These are phyloP conservation scores for Annulohypoxylon stygium DNA, from an alignment of 495 filamentous ascomycete species.

Conservation along the genomic window DNA sequence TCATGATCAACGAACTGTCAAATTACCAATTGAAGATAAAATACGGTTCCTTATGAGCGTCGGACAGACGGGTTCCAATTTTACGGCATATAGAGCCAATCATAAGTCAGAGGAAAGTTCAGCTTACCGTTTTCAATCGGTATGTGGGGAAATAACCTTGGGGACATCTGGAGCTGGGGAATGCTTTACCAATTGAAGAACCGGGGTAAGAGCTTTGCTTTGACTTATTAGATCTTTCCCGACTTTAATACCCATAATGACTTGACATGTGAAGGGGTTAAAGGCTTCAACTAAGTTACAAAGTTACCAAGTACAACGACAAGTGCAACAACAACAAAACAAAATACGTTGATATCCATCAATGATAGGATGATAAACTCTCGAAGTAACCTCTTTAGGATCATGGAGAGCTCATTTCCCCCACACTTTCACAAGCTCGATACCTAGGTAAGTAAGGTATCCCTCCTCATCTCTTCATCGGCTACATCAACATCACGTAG, in stretches of 20 bases:
- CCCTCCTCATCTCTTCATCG: conserved; percentile 38
- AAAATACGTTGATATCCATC: not conserved
- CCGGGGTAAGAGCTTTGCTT: conserved; percentile 35
- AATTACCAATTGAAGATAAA: conserved; percentile 23
- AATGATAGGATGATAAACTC: not conserved
- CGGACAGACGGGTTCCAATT: conserved; percentile 36
- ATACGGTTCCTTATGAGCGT: conserved; percentile 44
- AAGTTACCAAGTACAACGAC: conserved; percentile 15
- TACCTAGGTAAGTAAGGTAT: conserved; percentile 32
- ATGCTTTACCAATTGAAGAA: conserved; percentile 24
- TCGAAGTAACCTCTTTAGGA: not conserved
- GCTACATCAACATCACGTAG: conserved; percentile 47
- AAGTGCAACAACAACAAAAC: conserved; percentile 12
- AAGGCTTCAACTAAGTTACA: not conserved
- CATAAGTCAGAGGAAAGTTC: not conserved
- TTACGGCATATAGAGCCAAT: conserved; percentile 26
- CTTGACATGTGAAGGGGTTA: conserved; percentile 40
- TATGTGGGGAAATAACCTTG: conserved; percentile 43
- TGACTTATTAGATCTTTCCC: conserved; percentile 17
- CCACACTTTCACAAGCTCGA: conserved; percentile 56
- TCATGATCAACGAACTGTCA: conserved; percentile 39
- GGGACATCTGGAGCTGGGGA: conserved; percentile 39
- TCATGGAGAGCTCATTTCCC: conserved; percentile 32
- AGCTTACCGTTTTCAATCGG: conserved; percentile 39
- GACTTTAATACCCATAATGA: not conserved